Conservation (phyloP, 352 stramenopile species). For the Discostella stelligera region DNA sequence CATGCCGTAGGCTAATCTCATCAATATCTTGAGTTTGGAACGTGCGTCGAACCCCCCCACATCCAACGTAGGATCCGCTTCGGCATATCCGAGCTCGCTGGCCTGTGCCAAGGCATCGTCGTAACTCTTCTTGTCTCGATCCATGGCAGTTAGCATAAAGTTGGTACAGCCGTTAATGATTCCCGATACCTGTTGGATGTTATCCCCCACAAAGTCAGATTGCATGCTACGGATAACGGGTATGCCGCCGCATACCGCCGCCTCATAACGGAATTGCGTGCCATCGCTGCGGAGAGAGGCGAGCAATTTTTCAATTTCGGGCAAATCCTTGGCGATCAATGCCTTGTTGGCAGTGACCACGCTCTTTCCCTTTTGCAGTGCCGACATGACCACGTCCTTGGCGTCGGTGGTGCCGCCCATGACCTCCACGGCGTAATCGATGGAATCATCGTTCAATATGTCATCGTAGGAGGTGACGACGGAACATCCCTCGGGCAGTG, state of each 20-base stretch:
- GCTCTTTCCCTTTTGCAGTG: constrained; percentile 90
- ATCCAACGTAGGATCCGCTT: constrained; percentile 95
- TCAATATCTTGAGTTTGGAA: constrained; percentile 88
- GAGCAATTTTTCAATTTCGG: constrained; percentile 90
- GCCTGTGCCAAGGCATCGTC: constrained; percentile 84
- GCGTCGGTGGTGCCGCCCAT: constrained; percentile 95
- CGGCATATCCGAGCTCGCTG: constrained; percentile 86
- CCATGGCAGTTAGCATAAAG: constrained; percentile 99
- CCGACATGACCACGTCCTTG: constrained; percentile 89
- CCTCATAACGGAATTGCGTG: constrained; percentile 90
- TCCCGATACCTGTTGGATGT: constrained; percentile 89
- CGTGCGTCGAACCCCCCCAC: constrained; percentile 95
- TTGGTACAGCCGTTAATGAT: constrained; percentile 99
- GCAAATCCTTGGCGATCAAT: constrained; percentile 92
- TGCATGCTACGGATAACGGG: constrained; percentile 97
- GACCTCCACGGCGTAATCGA: constrained; percentile 95
- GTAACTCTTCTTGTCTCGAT: constrained; percentile 91
- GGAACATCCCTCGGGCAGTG: constrained; percentile 53
- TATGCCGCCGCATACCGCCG: constrained; percentile 94
- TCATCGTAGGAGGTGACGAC: constrained; percentile 76
- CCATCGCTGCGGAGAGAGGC: constrained; percentile 37
- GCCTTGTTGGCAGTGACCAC: constrained; percentile 98
- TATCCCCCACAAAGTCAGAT: constrained; percentile 91
- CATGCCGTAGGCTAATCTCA: constrained; percentile 78
- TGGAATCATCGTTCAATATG: constrained; percentile 89